Evolutionary conservation across 176 grass and related monocot genomes (phyloP).

Genomic region (Metroxylon sagu): DNA sequence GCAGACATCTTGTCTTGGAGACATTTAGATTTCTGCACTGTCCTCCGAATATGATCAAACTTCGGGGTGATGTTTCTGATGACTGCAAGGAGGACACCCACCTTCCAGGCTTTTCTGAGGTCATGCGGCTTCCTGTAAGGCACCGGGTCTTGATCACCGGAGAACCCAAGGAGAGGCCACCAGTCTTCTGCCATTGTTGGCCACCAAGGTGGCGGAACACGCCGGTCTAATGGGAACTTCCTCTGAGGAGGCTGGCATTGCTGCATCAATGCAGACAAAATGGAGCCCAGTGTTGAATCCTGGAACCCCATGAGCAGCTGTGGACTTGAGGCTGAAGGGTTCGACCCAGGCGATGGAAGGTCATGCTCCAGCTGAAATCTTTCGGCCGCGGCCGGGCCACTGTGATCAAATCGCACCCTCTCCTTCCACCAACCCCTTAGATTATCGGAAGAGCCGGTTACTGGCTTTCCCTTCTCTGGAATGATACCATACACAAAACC

Average conservation of each 20-base stretch:
- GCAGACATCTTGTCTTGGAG: neutral
- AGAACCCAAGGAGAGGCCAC: neutral
- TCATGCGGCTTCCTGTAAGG: slow-evolving; percentile 2
- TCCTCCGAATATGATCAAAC: neutral
- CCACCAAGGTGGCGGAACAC: neutral
- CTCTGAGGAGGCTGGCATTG: slow-evolving; percentile 1
- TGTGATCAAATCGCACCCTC: neutral
- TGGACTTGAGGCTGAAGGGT: neutral
- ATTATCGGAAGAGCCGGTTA: slow-evolving; percentile 2
- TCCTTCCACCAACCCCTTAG: slow-evolving; percentile 13
- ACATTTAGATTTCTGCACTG: neutral
- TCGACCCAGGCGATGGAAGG: neutral
- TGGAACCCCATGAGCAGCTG: neutral
- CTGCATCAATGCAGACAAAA: slow-evolving; percentile 7
- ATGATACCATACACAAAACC: slow-evolving; percentile 7
- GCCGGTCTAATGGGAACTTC: neutral
- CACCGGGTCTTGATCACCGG: neutral
- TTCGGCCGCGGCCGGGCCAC: neutral
- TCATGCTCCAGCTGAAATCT: neutral
- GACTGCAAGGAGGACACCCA: neutral
- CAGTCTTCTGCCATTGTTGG: neutral
- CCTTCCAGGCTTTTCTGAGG: neutral
- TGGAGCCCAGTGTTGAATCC: slow-evolving; percentile 1
- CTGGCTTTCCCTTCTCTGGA: slow-evolving; percentile 4
- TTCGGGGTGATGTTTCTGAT: neutral